Conservation (phyloP, 306 rosid species). For the Cucumis cinereus region DNA sequence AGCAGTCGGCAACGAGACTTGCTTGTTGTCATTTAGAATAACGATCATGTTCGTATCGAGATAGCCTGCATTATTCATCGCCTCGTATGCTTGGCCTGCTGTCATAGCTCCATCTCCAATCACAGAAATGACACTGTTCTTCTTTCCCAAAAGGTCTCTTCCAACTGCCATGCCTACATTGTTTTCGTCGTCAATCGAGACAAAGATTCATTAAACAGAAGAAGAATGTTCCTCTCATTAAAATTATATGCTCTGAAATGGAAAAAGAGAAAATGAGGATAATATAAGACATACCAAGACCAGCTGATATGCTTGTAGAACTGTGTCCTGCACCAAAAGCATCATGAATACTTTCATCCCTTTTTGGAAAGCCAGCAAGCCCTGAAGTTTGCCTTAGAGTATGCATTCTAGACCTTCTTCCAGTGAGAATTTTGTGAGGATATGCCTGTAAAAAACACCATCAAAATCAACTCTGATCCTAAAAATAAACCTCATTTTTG, state of each 20-base stretch:
- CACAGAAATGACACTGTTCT: conserved; percentile 63
- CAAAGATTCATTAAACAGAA: neutral
- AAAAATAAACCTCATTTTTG: neutral
- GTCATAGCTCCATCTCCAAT: conserved; percentile 98
- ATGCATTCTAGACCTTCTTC: conserved; percentile 80
- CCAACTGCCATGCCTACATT: conserved; percentile 87
- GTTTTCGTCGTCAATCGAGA: neutral
- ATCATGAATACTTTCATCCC: conserved; percentile 82
- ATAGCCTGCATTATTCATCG: conserved; percentile 88
- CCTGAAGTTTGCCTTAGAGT: conserved; percentile 87
- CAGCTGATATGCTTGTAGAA: conserved; percentile 95
- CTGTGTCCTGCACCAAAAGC: conserved; percentile 94
- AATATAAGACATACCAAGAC: conserved; percentile 42
- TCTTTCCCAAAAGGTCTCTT: conserved; percentile 73
- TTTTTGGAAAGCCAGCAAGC: conserved; percentile 82
- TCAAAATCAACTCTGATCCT: neutral
- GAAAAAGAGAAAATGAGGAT: neutral
- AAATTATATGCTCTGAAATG: neutral
- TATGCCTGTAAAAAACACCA: conserved; percentile 34
- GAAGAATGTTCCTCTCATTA: neutral
- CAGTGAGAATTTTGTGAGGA: conserved; percentile 89
- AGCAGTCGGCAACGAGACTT: conserved; percentile 94
- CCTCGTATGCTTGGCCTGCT: conserved; percentile 96
- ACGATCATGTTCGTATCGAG: conserved; percentile 74
- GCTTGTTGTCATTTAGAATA: conserved; percentile 77